Evolutionary conservation across 2,329 filamentous ascomycete genomes (phyloP).

Genomic region (Calcarisporium arbuscula): DNA sequence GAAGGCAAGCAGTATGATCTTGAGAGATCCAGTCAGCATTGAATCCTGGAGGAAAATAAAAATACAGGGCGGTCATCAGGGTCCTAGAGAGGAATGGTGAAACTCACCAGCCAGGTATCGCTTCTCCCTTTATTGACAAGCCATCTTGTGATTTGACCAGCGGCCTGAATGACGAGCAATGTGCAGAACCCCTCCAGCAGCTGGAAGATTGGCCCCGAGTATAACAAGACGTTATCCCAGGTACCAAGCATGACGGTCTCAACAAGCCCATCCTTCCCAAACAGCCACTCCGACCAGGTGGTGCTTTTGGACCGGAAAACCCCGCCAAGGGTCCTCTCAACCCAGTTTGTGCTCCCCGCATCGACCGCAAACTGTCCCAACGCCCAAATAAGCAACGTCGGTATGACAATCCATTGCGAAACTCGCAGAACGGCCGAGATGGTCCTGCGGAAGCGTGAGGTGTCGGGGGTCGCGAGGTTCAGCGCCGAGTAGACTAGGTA

Average conservation of each 20-base stretch:
- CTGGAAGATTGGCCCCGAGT: conserved; percentile 92
- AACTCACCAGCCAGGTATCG: conserved; percentile 89
- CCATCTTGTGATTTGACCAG: conserved; percentile 90
- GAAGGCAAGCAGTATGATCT: conserved; percentile 83
- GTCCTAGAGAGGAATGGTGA: conserved; percentile 1
- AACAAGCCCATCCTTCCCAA: conserved; percentile 76
- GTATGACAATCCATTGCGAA: conserved; percentile 82
- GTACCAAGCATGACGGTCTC: conserved; percentile 74
- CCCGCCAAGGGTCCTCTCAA: conserved; percentile 68
- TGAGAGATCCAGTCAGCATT: conserved; percentile 26
- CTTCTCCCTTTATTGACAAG: conserved; percentile 88
- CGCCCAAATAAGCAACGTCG: conserved; percentile 85
- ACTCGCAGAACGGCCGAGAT: conserved; percentile 63
- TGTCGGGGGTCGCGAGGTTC: conserved; percentile 73
- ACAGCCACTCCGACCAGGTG: conserved; percentile 77
- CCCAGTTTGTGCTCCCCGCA: conserved; percentile 70
- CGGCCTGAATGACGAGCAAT: conserved; percentile 87
- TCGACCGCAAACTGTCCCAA: conserved; percentile 94
- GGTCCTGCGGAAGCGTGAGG: conserved; percentile 67
- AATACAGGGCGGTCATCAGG: too few species aligned
- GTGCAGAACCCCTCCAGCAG: conserved; percentile 95
- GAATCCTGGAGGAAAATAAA: neutral
- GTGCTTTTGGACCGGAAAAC: conserved; percentile 55
- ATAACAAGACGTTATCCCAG: conserved; percentile 84
- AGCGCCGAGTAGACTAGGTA: conserved; percentile 83